phyloP scores from a whole-genome alignment of 805 yeast species.

The Pichia kluyveri region DNA sequence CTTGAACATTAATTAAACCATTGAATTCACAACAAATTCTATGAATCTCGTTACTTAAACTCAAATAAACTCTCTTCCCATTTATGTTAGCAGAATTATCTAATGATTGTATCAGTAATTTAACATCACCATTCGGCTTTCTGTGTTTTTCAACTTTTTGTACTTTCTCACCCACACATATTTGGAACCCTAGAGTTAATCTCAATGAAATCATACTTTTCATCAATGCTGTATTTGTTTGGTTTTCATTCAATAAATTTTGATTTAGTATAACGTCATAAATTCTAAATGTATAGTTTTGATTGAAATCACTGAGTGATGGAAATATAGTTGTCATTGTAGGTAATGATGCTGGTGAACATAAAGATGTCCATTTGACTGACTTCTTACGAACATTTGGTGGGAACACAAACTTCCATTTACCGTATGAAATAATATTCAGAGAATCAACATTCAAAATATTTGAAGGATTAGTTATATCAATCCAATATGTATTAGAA shows the following conservation, averaged over 20 bases:
- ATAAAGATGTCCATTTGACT: constrained; percentile 88
- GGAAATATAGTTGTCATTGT: constrained; percentile 76
- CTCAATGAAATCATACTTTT: constrained; percentile 83
- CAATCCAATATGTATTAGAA: constrained; percentile 44
- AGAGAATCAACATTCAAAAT: constrained; percentile 47
- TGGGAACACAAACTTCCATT: constrained; percentile 92
- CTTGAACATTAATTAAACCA: constrained; percentile 70
- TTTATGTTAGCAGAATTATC: constrained; percentile 31
- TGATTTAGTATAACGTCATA: constrained; percentile 65
- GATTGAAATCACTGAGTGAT: constrained; percentile 52
- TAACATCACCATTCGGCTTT: constrained; percentile 46
- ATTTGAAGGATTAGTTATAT: constrained; percentile 69
- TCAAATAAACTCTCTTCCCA: constrained; percentile 64
- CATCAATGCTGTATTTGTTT: constrained; percentile 53
- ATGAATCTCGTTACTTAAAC: constrained; percentile 78
- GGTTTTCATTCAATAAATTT: constrained; percentile 43
- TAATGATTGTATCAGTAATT: constrained; percentile 44
- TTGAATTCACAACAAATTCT: constrained; percentile 65
- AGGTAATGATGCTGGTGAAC: constrained; percentile 91
- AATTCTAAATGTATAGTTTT: constrained; percentile 70
- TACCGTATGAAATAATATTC: constrained; percentile 55
- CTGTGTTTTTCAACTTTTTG: constrained; percentile 55
- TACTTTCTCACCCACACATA: constrained; percentile 67
- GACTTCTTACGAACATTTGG: constrained; percentile 52
- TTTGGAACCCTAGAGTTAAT: constrained; percentile 80